Evolutionary conservation across 306 rosid species (phyloP), one percentile per base, ranked within the genome.

Genomic region (Prosopis cineraria): DNA sequence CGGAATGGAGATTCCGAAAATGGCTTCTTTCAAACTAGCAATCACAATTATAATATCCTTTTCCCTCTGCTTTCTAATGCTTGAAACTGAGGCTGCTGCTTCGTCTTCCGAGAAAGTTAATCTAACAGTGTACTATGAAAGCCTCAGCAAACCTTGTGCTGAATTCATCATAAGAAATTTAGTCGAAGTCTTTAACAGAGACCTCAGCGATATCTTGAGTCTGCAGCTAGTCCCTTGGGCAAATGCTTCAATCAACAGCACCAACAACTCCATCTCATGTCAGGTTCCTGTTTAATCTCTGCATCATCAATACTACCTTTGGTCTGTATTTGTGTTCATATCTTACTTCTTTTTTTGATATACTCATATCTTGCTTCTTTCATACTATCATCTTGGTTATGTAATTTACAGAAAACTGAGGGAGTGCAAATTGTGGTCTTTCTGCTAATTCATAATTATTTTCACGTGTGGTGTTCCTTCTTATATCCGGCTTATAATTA

Each of bases 141-240:
- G 59, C 59, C 59, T 52, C 11, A 7, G 27, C 59, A n/a, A 7
- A 52, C 8, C 27, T 52, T 52, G 59, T 7, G 59, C 59, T 0
- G 27, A 52, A 52, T 52, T 52, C 59, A 52, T 52, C 59, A 52
- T 52, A n/a, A 20, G 12, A 20, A 19, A 52, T 52, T 12, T n/a
- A n/a, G 59, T 27, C 11, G 20, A 52, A 52, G 4, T 52, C 27
- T 52, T 52, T 7, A 20, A 52, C 8, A 27, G 59, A 52, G 27
- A 52, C 27, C 59, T 52, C 59, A 19, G n/a, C 3, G 27, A 52
- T 7, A 20, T 52, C 8, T 12, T 52, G 59, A 52, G 20, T 52
- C 59, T 52, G 27, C 19, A 52, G 59, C 12, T 52, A 6, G 72
- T 89, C 13, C 96, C 96, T 62, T 85, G 88, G 88, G 90, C 85